Percentiles rank a stretch among this genome's conserved stretches.
These are phyloP conservation scores for Boletus semigastroideus DNA, from an alignment of 1,284 basidiomycete genomes.

Conservation along the genomic window DNA sequence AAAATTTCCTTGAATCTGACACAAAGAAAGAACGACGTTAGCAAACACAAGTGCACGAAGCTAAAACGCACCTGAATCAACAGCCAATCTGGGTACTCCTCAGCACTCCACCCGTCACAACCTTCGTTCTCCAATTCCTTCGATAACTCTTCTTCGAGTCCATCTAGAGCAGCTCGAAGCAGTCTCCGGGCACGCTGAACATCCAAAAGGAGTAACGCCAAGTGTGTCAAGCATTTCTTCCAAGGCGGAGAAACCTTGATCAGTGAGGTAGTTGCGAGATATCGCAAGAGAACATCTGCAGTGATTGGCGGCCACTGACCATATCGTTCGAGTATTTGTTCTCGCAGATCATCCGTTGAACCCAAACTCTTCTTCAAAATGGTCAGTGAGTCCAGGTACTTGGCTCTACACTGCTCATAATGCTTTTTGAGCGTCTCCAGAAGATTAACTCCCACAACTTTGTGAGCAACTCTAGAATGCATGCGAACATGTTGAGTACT, in stretches of 20 bases:
- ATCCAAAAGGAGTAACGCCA: neutral
- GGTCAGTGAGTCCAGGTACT: neutral
- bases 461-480: neutral
- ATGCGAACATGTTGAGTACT: neutral
- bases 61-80: no score
- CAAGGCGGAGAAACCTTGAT: neutral
- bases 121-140: neutral
- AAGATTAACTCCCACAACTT: rapidly evolving
- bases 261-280: neutral
- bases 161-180: neutral
- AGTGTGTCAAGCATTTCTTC: neutral
- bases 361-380: neutral
- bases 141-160: neutral
- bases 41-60: no score
- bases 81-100: slow-evolving; percentile 40
- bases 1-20: no score
- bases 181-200: neutral
- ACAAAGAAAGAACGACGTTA: no score
- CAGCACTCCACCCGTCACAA: neutral
- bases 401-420: neutral
- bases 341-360: neutral
- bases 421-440: neutral
- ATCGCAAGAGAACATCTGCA: slow-evolving; percentile 21
- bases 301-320: slow-evolving; percentile 27
- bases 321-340: neutral